phyloP scores from a whole-genome alignment of 1,284 basidiomycete species.

The Sanguinoderma infundibulare region DNA sequence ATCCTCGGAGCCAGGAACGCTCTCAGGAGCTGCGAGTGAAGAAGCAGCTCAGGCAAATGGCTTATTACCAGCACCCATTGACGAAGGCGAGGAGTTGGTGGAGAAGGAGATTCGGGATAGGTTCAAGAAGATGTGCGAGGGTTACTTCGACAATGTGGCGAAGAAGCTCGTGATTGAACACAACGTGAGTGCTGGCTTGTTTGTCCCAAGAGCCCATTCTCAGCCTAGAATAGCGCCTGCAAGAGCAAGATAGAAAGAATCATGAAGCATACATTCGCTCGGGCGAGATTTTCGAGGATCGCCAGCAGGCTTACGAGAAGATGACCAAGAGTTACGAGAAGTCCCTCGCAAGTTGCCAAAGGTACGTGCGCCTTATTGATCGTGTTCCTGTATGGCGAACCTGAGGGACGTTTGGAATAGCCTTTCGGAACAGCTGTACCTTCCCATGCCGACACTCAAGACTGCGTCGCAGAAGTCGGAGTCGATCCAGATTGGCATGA shows the following conservation, averaged over 20 bases:
- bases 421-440: conserved; percentile 86
- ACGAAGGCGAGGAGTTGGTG: conserved; percentile 76
- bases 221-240: conserved; percentile 67
- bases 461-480: conserved; percentile 79
- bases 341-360: conserved; percentile 83
- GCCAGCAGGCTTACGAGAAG: conserved; percentile 98
- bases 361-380: conserved; percentile 48
- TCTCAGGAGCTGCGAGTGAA: conserved; percentile 49
- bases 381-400: not conserved
- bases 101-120: conserved; percentile 85
- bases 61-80: conserved; percentile 45
- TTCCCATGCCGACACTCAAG: conserved; percentile 83
- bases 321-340: conserved; percentile 97
- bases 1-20: conserved; percentile 55
- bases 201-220: not conserved
- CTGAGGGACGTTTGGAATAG: conserved; percentile 42
- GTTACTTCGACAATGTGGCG: conserved; percentile 90
- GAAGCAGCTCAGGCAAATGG: conserved; percentile 39
- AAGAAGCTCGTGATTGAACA: conserved; percentile 94
- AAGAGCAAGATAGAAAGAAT: conserved; percentile 95
- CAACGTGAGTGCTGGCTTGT: conserved; percentile 58
- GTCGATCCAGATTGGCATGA: conserved; percentile 77
- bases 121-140: conserved; percentile 92
- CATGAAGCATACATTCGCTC: conserved; percentile 99
- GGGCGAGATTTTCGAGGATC: conserved; percentile 98